Percentiles rank a stretch among this genome's conserved stretches.
phyloP scores from a whole-genome alignment of 345 rosid genomes.

The Gossypium thurberi region DNA sequence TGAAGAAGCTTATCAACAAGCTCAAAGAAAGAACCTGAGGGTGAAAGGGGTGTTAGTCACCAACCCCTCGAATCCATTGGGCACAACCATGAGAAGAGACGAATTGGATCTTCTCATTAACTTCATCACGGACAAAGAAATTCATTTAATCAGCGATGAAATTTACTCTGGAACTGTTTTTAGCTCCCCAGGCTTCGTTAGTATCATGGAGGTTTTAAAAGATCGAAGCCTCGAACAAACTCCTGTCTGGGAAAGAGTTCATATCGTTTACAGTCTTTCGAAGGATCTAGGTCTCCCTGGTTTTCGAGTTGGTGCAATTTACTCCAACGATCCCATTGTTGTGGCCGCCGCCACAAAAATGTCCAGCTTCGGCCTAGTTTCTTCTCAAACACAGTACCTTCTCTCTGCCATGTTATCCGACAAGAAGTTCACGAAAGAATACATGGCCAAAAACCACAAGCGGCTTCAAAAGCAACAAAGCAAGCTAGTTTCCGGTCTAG shows the following conservation, averaged over 20 bases:
- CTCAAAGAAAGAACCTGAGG: constrained; percentile 43
- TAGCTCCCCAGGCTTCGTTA: constrained; percentile 49
- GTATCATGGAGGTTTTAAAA: constrained; percentile 59
- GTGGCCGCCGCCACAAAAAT: constrained; percentile 72
- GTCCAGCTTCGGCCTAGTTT: constrained; percentile 81
- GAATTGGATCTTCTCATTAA: constrained; percentile 59
- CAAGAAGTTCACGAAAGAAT: constrained; percentile 54
- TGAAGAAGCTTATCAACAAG: constrained; percentile 60
- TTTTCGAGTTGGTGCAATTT: constrained; percentile 78
- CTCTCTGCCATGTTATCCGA: constrained; percentile 65
- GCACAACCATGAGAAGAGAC: constrained; percentile 50
- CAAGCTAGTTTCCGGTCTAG: constrained; percentile 49
- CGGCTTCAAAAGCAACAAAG: constrained; percentile 44
- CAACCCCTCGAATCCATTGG: constrained; percentile 80
- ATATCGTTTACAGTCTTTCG: constrained; percentile 64
- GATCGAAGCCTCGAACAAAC: constrained; percentile 41
- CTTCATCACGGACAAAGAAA: constrained; percentile 46
- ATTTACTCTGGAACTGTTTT: constrained; percentile 76
- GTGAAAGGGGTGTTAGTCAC: constrained; percentile 79
- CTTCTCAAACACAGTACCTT: constrained; percentile 74
- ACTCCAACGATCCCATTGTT: constrained; percentile 57
- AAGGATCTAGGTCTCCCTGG: constrained; percentile 83
- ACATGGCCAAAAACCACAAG: constrained; percentile 51
- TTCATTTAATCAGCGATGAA: constrained; percentile 74
- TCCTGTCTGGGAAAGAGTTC: constrained; percentile 49